Base-by-base conservation (phyloP, 2,329 filamentous ascomycete species). In the Dactylellina drechsleri region DNA sequence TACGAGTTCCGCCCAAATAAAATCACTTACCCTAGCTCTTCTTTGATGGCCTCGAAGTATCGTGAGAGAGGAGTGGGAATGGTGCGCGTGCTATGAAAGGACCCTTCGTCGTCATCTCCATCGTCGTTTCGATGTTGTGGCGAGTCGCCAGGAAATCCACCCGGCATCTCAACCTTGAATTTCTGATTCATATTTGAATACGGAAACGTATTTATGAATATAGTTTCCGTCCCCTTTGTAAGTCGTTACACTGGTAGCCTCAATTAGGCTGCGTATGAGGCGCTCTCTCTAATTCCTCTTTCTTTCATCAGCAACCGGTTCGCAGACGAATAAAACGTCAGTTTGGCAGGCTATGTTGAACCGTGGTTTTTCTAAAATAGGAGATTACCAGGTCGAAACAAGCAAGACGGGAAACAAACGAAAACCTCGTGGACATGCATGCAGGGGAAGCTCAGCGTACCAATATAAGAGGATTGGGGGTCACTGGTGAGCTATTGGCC, bases 221-320 rank as follows among this genome's bases (percentile, higher is more conserved):
- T 23, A 7, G 12, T 26, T 50, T 0, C 43, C 18, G 23, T 40
- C 49, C 47, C 36, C 47, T 58, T 43, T 53, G 50, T 18, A 52
- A 31, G 56, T 52, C 16, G 66, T 70, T 62, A 70, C 66, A 70
- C 66, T 2, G 28, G 31, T 26, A 50, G 43, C 66, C 66, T 62
- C 50, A n/a, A 62, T 57, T 41, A 50, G 59, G 59, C 20, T 57
- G 50, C 50, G 18, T 41, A 47, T 6, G 56, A 58, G 6, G 43
- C 16, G 26, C 43, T 49, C 41, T 57, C 43, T 2, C 43, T 47
- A 15, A 18, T 56, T 7, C 8, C 36, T 40, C 6, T 26, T 53
- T 56, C 20, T 20, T 31, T 28, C 45, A 16, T 10, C 50, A 26
- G 28, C 61, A 47, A 47, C 7, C 20, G 31, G 31, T 53, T 59